Base-by-base conservation (phyloP, 306 rosid species). In the Malus sieversii region DNA sequence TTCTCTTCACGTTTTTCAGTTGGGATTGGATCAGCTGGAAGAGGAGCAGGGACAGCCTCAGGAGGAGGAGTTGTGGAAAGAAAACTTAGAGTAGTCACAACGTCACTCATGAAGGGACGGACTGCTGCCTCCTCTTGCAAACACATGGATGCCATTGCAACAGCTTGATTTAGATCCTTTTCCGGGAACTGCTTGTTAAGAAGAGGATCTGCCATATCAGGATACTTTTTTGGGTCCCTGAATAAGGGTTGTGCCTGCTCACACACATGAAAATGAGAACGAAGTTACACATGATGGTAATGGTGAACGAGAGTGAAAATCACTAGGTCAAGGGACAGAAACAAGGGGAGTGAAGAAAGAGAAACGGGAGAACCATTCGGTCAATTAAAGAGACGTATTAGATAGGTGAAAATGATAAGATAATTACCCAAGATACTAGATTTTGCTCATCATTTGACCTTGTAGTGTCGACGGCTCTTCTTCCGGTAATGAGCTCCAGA, bases 101-200 rank as follows among this genome's bases (percentile, higher is more conserved):
- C 92, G 71, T 94, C 98, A 68, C 87, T 86, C 86, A 94, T 94
- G 70, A 94, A 82, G 60, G 98, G 98, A 66, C 98, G 92, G 1
- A 88, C 98, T 53, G 82, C 82, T 57, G 91, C 70, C 87, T 94
- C 97, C 73, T 94, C 97, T 81, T 94, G 98, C 72, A 94, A 82
- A 77, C 97, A 94, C 98, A 94, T 94, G 44, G 98, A 92, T 29
- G 97, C 91, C 27, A 91, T 84, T 67, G 97, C 98, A 29, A 94
- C 98, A 9, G 88, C 91, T 82, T 94, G 98, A 77, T 94, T 90
- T 48, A 94, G 76, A 82, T 94, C 98, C 77, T 90, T 94, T 55
- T 94, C 96, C 16, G 93, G 96, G 79, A 86, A 90, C 19, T 80
- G 18, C 25, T 80, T 70, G 3, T 75, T 14, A 5, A 94, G 93